Percentiles rank a stretch among this genome's conserved stretches.
These are phyloP conservation scores for Plasmodium adleri DNA, from an alignment of 169 alveolate species.

Conservation along the genomic window DNA sequence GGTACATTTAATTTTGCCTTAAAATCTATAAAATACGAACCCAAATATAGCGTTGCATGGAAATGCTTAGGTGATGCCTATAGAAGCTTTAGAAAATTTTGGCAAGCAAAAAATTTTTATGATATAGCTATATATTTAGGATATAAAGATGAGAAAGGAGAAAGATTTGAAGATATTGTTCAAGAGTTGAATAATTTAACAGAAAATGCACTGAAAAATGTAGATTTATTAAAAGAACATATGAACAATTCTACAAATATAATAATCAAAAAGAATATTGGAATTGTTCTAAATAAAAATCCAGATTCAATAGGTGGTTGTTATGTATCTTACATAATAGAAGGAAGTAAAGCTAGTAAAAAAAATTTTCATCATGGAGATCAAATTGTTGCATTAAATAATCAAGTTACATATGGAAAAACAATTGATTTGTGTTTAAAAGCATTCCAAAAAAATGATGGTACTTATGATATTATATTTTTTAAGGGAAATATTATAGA, in stretches of 20 bases:
- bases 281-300: conserved; percentile 67
- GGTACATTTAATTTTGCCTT: conserved; percentile 62
- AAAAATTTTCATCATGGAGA: conserved; percentile 72
- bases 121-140: conserved; percentile 74
- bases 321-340: conserved; percentile 65
- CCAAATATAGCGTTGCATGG: conserved; percentile 44
- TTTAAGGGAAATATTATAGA: conserved; percentile 73
- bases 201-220: conserved; percentile 52
- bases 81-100: conserved; percentile 66
- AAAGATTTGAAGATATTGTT: conserved; percentile 46
- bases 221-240: conserved; percentile 42
- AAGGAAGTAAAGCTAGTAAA: conserved; percentile 75
- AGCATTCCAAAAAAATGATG: conserved; percentile 71
- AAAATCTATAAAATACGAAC: conserved; percentile 68
- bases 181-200: conserved; percentile 46
- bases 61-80: conserved; percentile 74
- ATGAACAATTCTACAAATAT: conserved; percentile 39
- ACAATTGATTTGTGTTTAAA: conserved; percentile 65
- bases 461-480: conserved; percentile 67
- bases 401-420: conserved; percentile 61
- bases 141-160: conserved; percentile 67
- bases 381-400: conserved; percentile 73
- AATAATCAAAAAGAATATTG: conserved; percentile 55
- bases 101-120: conserved; percentile 74
- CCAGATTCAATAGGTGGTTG: conserved; percentile 75